Evolutionary conservation across 768 basidiomycete genomes (phyloP), one percentile per base, ranked within the genome.

Genomic region (Zangia roseola): DNA sequence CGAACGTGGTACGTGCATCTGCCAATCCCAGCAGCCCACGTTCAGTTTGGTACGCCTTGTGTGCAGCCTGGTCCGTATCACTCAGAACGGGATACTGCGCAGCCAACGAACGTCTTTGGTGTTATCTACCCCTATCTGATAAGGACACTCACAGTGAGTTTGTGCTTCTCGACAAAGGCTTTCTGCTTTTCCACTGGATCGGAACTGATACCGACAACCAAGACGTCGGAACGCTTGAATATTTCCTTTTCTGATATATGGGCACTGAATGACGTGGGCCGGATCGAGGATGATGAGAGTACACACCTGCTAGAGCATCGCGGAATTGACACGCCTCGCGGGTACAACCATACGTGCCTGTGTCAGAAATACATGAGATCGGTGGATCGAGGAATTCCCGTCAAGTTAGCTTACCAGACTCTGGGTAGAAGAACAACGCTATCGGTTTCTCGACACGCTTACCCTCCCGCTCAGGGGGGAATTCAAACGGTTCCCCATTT

Each of bases 271-370:
- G 34, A 31, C 10, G 42, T 46, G 31, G n/a, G 14, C 28, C 12
- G 16, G 10, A 21, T 40, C 31, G 52, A 38, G 28, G 17, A 31
- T 31, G 39, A 33, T 17, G 43, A 40, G 39, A 46, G 5, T 20
- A 24, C 78, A 47, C 49, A 86, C 86, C 80, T 30, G 72, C 78
- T 36, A 88, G 69, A 4, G 88, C 88, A 70, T 93, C 87, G 21
- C 91, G 80, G 67, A 94, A 91, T 44, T 82, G 75, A 58, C 89
- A 91, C 2, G 86, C 90, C 65, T 93, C 83, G 59, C 78, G 83
- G 16, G 88, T 94, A 67, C 91, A 92, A 6, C 86, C 89, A 43
- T 73, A 83, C 2, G 88, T 81, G 6, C 84, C 88, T 84, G 64
- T 39, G 30, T 38, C 20, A 17, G 25, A 52, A 40, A 25, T 21